Conservation (phyloP, 768 basidiomycete genomes). For the Suillus fuscotomentosus region DNA sequence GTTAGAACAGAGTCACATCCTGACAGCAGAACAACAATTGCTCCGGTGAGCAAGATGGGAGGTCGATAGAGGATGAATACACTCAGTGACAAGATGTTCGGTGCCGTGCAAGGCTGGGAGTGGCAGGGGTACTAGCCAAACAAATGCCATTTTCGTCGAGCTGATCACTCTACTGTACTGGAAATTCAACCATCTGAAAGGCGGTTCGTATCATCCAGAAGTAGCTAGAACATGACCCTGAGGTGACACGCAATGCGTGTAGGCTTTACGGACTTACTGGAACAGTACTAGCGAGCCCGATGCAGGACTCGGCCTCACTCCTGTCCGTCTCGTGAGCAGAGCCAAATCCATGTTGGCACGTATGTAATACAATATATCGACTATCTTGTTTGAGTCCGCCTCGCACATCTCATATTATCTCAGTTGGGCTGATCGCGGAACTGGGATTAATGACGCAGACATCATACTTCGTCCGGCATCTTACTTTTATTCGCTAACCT, state of each 20-base stretch:
- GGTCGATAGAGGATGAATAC: too few species aligned
- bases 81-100: background rate
- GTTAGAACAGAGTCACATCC: too few species aligned
- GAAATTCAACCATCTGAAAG: too few species aligned
- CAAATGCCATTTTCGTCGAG: background rate
- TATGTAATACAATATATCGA: background rate
- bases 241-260: too few species aligned
- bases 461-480: constrained; percentile 1
- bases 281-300: background rate
- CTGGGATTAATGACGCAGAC: background rate
- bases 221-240: too few species aligned
- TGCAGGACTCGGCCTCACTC: background rate
- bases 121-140: background rate
- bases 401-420: background rate
- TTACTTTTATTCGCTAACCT: constrained; percentile 17
- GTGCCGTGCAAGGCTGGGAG: too few species aligned
- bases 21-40: background rate
- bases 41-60: background rate
- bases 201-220: too few species aligned
- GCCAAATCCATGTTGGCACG: background rate
- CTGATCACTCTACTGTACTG: too few species aligned
- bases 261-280: background rate
- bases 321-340: background rate
- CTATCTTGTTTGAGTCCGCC: background rate
- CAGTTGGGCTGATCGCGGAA: background rate